These are phyloP conservation scores for Nadsonia starkeyi-henricii DNA, from an alignment of 1,139 yeast species.

Conservation along the genomic window DNA sequence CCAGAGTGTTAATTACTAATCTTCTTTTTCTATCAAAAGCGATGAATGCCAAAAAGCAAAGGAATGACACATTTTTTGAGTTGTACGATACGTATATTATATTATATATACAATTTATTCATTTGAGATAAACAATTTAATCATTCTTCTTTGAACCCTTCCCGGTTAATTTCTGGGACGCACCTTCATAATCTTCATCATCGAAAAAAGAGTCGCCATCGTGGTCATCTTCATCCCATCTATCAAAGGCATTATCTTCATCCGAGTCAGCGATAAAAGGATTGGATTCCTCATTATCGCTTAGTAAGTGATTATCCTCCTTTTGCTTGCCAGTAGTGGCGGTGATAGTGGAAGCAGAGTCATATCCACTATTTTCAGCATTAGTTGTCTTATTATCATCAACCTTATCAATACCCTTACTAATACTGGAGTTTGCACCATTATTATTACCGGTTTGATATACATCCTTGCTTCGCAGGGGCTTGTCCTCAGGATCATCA, in stretches of 20 bases:
- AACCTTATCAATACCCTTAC: not conserved
- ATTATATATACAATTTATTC: too few species aligned
- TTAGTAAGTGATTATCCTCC: not conserved
- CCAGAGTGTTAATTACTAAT: too few species aligned
- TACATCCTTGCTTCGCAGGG: not conserved
- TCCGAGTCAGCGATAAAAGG: not conserved
- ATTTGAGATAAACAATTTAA: not conserved
- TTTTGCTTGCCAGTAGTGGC: not conserved
- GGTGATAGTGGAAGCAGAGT: not conserved
- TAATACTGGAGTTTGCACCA: not conserved
- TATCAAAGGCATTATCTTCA: not conserved
- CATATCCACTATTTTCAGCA: not conserved
- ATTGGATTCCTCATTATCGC: not conserved
- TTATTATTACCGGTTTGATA: not conserved
- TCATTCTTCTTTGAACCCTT: not conserved
- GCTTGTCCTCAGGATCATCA: not conserved
- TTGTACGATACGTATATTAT: too few species aligned
- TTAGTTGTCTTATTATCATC: too few species aligned
- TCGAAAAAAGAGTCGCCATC: not conserved
- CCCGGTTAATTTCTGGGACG: not conserved
- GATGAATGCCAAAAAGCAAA: too few species aligned
- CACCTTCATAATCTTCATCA: not conserved
- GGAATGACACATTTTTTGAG: too few species aligned
- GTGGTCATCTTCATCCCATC: not conserved
- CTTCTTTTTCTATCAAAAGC: too few species aligned